phyloP scores from a whole-genome alignment of 345 rosid genomes.

The Syzygium grande region DNA sequence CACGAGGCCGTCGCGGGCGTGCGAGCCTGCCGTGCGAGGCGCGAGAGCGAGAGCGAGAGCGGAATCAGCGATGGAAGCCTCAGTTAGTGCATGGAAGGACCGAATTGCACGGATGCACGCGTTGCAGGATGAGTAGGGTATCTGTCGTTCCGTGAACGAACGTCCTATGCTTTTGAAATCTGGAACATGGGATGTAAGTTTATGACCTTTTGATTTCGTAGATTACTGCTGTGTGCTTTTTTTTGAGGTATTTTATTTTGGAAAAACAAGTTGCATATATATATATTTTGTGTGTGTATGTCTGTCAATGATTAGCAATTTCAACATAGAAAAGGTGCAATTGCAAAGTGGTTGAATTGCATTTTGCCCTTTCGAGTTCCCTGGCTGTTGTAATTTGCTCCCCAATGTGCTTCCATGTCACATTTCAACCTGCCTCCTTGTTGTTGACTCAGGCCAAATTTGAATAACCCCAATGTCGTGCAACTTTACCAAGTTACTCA shows the following conservation, averaged over 20 bases:
- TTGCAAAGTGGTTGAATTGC: neutral
- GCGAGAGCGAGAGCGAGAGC: neutral
- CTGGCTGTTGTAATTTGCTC: neutral
- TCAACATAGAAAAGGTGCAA: neutral
- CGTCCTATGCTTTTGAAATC: neutral
- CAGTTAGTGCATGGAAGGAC: too few relatives aligned
- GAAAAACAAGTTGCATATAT: neutral
- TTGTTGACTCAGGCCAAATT: neutral
- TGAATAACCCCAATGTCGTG: neutral
- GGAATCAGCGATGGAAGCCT: neutral
- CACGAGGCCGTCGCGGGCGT: fast-evolving
- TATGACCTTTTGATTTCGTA: too few relatives aligned
- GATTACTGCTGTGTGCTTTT: neutral
- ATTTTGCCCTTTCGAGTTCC: neutral
- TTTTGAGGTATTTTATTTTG: too few relatives aligned
- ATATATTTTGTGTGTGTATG: neutral
- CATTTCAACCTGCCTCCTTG: neutral
- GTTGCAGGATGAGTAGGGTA: fast-evolving
- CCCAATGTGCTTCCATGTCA: neutral
- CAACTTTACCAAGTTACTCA: neutral
- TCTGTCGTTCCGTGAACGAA: neutral
- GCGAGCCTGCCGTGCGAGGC: too few relatives aligned
- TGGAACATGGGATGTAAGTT: neutral
- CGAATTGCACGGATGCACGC: neutral
- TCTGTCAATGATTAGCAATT: neutral